Evolutionary conservation across 495 filamentous ascomycete species (phyloP).

Genomic region (Neurospora sp.): DNA sequence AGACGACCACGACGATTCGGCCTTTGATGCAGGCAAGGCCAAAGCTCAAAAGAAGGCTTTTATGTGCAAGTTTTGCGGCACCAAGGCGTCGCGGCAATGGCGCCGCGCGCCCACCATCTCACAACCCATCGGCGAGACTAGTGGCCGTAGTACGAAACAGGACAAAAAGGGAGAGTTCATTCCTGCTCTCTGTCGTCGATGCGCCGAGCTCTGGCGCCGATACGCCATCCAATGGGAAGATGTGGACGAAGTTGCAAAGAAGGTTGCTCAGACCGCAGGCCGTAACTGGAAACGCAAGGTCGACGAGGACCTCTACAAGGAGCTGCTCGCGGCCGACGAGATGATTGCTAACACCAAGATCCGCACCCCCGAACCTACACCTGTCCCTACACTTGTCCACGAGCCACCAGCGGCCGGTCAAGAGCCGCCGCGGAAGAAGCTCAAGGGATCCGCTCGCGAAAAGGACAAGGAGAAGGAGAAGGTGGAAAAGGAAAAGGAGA

Average conservation of each 20-base stretch:
- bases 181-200: conserved; percentile 79
- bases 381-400: conserved; percentile 10
- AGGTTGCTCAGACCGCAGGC: conserved; percentile 70
- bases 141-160: conserved; percentile 47
- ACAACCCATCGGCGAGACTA: conserved; percentile 56
- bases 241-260: conserved; percentile 86
- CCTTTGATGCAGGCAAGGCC: conserved; percentile 89
- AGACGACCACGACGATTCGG: conserved; percentile 88
- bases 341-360: conserved; percentile 35
- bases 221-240: conserved; percentile 96
- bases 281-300: conserved; percentile 78
- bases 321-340: conserved; percentile 48
- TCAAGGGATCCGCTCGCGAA: conserved; percentile 24
- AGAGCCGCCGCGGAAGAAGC: conserved; percentile 46
- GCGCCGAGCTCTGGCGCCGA: conserved; percentile 83
- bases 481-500: conserved; percentile 37
- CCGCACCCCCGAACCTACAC: conserved; percentile 34
- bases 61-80: conserved; percentile 88
- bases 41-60: conserved; percentile 67
- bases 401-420: conserved; percentile 8
- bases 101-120: conserved; percentile 77
- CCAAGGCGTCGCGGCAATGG: conserved; percentile 78
- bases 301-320: conserved; percentile 84
- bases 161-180: conserved; percentile 71
- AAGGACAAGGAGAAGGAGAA: conserved; percentile 14